Evolutionary conservation across 805 yeast genomes (phyloP), one percentile per base, ranked within the genome.

Genomic region (Ogataea zsoltii): DNA sequence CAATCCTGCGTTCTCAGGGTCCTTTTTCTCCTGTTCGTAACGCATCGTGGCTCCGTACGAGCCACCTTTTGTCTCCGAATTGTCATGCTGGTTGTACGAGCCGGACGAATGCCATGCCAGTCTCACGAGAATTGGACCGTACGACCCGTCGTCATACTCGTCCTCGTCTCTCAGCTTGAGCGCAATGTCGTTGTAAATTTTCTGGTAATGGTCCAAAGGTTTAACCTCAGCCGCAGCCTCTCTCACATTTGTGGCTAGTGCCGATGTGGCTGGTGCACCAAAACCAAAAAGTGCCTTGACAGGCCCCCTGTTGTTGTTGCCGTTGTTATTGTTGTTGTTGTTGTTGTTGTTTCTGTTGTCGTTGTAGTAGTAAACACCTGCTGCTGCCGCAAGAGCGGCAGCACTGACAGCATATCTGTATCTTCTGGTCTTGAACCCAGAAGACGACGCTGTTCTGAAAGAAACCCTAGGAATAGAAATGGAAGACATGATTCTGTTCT

Each of bases 151-250:
- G 56, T 82, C 87, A 60, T 72, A 77, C 42, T 70, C 82, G 48
- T 72, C 77, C 29, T 69, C 66, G 36, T 81, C 87, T 51, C 74
- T 71, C 18, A 86, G 62, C 62, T 74, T 76, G 33, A 60, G 61
- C 29, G 83, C 97, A 75, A 79, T 88, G 53, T 81, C 94, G 69
- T 80, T 83, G 68, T 82, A 92, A 49, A 79, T 79, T 48, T 70
- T 57, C 65, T 76, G 90, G 62, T 76, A 90, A 53, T 85, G 88
- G 11, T 72, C 70, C 41, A 59, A 65, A 3, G 68, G 54, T 56
- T 70, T 58, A 58, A 69, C 43, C 40, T 61, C 39, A 17, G 53
- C 34, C 2, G 48, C 14, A 1, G 72, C 75, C 7, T 65, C 61
- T 35, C 71, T 65, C 3, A 67, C 56, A 25, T 65, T 62, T 4